Evolutionary conservation across 495 filamentous ascomycete genomes (phyloP).

Genomic region (Lepidopterella palustris): DNA sequence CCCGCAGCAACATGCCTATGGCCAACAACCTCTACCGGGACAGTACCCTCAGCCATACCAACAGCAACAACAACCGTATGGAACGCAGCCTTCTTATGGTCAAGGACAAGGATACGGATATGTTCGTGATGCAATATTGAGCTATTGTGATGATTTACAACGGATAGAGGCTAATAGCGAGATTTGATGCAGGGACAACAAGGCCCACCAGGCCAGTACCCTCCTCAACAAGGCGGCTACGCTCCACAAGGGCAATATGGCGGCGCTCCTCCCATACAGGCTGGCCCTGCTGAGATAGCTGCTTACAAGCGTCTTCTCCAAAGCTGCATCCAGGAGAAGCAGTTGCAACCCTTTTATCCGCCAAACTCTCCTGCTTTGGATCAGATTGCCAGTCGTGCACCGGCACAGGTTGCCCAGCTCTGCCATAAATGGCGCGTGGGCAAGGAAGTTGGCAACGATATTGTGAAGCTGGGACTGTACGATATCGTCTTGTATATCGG

Average conservation of each 20-base stretch:
- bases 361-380: conserved; percentile 45
- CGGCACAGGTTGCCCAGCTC: conserved; percentile 45
- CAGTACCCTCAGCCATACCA: neutral
- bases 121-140: conserved; percentile 5
- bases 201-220: conserved; percentile 5
- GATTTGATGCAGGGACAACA: neutral
- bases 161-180: neutral
- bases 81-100: conserved; percentile 16
- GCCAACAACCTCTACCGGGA: conserved; percentile 4
- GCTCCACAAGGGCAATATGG: conserved; percentile 18
- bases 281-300: conserved; percentile 44
- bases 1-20: neutral
- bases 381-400: conserved; percentile 37
- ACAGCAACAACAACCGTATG: conserved; percentile 5
- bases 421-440: conserved; percentile 51
- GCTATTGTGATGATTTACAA: neutral
- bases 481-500: conserved; percentile 62
- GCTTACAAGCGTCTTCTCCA: conserved; percentile 51
- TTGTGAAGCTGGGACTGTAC: conserved; percentile 60
- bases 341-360: conserved; percentile 51
- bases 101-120: conserved; percentile 8
- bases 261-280: conserved; percentile 18
- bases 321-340: conserved; percentile 51
- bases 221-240: conserved; percentile 11
- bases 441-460: conserved; percentile 58